Base-by-base conservation (phyloP, 2,329 filamentous ascomycete species). In the Fusarium sp. region DNA sequence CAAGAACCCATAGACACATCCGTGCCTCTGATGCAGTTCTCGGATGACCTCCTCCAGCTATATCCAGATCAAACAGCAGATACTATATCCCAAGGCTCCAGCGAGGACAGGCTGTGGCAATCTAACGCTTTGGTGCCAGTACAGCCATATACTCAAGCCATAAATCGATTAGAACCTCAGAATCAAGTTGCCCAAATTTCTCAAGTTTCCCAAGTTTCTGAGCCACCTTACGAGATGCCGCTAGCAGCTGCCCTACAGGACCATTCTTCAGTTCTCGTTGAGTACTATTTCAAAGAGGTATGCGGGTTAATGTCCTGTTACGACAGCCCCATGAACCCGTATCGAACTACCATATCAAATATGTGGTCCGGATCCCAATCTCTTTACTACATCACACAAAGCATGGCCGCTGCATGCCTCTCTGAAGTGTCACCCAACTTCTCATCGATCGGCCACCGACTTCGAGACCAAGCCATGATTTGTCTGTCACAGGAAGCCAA, bases 241-340 rank as follows among this genome's bases (percentile, higher is more conserved):
- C 42, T 70, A 20, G 43, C 67, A 11, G 51, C 56, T 36, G 53
- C 69, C 36, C 69, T 75, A 6, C 63, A 67, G 24, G 67, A 86
- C 45, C 78, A 83, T 19, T 83, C 85, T 5, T 87, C 85, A 45
- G 82, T 85, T 44, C 77, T 89, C 17, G 83, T 89, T 11, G 86
- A 88, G 46, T 87, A 89, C 67, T 89, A 89, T 68, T 89, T 89
- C 77, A 85, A 85, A 68, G 85, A 88, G 60, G 86, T 89, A 4
- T 88, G 86, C 47, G 83, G 81, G 5, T 76, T 89, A 11, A 89
- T 88, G 73, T 89, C 87, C n/a, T 88, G 85, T 59, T 90, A 88
- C 68, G 88, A 89, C 73, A 88, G 86, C 20, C 79, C 82, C 14
- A 80, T 88, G 67, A 90, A 89, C 67, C 86, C 86, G 1, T 89